Evolutionary conservation across 306 rosid genomes (phyloP).

Genomic region (Cercis canadensis): DNA sequence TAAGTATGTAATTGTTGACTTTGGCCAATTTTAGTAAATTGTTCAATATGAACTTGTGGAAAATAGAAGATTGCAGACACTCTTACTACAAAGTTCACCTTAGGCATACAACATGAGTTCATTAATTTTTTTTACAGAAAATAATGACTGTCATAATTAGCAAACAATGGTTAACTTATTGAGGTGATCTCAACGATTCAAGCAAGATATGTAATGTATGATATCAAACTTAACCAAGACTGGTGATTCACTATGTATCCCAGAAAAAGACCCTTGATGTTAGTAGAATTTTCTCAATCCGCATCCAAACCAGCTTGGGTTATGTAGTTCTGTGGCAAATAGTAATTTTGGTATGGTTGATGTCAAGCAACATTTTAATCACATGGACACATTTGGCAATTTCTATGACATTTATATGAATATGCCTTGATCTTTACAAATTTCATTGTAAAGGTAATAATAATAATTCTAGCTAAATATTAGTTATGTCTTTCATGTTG

Average conservation of each 20-base stretch:
- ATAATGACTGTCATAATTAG: too few species aligned
- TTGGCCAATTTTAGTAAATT: not conserved
- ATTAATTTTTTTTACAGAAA: not conserved
- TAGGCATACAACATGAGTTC: not conserved
- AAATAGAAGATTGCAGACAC: not conserved
- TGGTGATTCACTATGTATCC: too few species aligned
- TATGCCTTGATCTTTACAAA: too few species aligned
- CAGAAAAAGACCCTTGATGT: too few species aligned
- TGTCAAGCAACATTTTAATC: too few species aligned
- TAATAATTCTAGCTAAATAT: conserved; percentile 12
- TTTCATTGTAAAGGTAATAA: not conserved
- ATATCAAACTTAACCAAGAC: too few species aligned
- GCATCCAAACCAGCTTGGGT: too few species aligned
- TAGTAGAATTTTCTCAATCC: too few species aligned
- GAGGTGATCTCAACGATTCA: not conserved
- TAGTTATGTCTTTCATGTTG: conserved; percentile 29
- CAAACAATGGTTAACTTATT: not conserved
- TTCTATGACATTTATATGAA: too few species aligned
- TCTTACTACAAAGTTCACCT: not conserved
- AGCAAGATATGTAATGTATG: not conserved
- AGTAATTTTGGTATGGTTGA: too few species aligned
- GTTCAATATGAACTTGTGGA: not conserved
- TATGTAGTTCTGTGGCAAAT: too few species aligned
- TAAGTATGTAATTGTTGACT: not conserved
- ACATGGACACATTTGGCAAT: too few species aligned